A percentile compares a stretch with the other conserved stretches of the same genome.
Evolutionary conservation across 2,329 filamentous ascomycete genomes (phyloP).

Genomic region (Sporothrix mexicana): DNA sequence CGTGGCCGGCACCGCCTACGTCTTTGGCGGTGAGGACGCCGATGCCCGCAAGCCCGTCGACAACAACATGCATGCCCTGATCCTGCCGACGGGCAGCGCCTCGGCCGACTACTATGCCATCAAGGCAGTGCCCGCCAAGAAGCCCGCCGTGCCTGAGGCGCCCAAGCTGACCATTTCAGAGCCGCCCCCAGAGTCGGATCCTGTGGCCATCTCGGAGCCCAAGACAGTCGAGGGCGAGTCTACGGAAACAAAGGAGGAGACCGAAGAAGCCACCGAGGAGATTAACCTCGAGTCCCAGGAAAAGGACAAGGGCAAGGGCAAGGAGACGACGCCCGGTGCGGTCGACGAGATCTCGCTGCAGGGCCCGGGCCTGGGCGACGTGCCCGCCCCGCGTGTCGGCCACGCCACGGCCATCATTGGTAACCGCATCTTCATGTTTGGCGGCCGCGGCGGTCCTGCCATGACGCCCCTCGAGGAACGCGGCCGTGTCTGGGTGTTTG

Average conservation of each 20-base stretch:
- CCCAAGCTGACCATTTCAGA: slow-evolving; percentile 41
- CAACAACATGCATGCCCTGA: slow-evolving; percentile 72
- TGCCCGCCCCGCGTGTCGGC: slow-evolving; percentile 73
- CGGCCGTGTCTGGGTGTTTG: slow-evolving; percentile 78
- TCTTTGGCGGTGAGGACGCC: slow-evolving; percentile 77
- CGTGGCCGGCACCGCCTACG: slow-evolving; percentile 58
- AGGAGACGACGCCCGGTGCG: slow-evolving; percentile 14
- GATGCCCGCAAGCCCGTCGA: slow-evolving; percentile 67
- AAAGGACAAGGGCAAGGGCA: slow-evolving; percentile 48
- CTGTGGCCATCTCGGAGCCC: slow-evolving; percentile 35
- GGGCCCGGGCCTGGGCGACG: slow-evolving; percentile 50
- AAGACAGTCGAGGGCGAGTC: slow-evolving; percentile 18
- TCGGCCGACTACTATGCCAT: slow-evolving; percentile 65
- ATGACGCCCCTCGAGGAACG: slow-evolving; percentile 75
- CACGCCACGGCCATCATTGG: slow-evolving; percentile 72
- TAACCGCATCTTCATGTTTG: slow-evolving; percentile 78
- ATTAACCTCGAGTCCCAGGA: slow-evolving; percentile 23
- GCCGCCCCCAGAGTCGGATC: slow-evolving; percentile 36
- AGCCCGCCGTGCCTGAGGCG: slow-evolving; percentile 33
- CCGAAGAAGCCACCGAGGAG: slow-evolving; percentile 40
- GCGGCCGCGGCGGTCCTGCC: slow-evolving; percentile 72
- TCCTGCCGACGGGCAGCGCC: slow-evolving; percentile 63
- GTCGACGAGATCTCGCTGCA: slow-evolving; percentile 35
- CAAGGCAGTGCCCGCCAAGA: slow-evolving; percentile 49
- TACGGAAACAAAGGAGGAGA: slow-evolving; percentile 40